Evolutionary conservation across 2,329 filamentous ascomycete genomes (phyloP), one percentile per base, ranked within the genome.

Genomic region (Stagonosporopsis cucurbitacearum): DNA sequence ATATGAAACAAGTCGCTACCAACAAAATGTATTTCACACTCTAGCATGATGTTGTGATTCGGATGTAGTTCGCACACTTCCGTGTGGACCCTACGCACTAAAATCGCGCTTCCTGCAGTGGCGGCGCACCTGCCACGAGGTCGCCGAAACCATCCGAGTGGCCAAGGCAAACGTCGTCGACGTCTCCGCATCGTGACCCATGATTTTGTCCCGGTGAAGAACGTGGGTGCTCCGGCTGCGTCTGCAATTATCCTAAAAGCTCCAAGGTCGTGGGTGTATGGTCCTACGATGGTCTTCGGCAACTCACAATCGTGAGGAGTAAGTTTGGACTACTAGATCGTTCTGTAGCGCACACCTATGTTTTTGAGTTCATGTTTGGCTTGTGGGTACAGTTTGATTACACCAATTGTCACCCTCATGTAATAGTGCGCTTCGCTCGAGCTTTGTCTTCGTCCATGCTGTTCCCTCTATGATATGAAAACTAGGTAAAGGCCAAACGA

Each of bases 61-160:
- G 15, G 7, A 26, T 30, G 19, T 13, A 15, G 9, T 15, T 9
- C n/a, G 15, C 22, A 25, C 26, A 32, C 25, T 13, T 19, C 20
- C 20, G 17, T 19, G 9, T 15, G 22, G 42, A 36, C 42, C 41
- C 25, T 26, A 40, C 23, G 37, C 50, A 37, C 43, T 48, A 54
- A 48, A n/a, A 20, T 30, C 50, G 32, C 43, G 43, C 36, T 47
- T 45, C 41, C 33, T 32, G 40, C 25, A 6, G 11, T 25, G 23
- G 36, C 35, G 28, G 36, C 23, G 42, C 19, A 37, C 26, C 33
- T 36, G 33, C 45, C 40, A 50, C 17, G 32, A 49, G 45, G 32
- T 50, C 25, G 46, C 35, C 35, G 35, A 25, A 19, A 46, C n/a
- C 22, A 50, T 28, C 47, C 36, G 47, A 47, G 30, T 43, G 36